phyloP scores from a whole-genome alignment of 495 filamentous ascomycete genomes.

The Penicillium silybi region DNA sequence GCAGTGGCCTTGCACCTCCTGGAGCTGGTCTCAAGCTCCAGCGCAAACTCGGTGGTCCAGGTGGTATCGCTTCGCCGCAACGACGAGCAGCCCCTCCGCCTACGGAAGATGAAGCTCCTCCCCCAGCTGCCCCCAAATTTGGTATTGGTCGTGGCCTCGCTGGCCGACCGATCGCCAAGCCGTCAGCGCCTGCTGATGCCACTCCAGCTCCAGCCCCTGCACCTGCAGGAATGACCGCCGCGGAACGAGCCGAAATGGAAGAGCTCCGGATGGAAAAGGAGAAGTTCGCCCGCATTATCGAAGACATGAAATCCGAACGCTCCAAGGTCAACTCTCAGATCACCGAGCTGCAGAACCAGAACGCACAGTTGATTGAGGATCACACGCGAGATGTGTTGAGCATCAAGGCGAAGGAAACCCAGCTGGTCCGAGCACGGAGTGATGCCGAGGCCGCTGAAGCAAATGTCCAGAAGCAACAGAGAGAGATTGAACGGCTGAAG shows the following conservation, averaged over 20 bases:
- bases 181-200: slow-evolving; percentile 46
- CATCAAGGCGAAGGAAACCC: slow-evolving; percentile 97
- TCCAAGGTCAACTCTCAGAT: slow-evolving; percentile 72
- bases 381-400: slow-evolving; percentile 92
- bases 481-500: slow-evolving; percentile 91
- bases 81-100: slow-evolving; percentile 51
- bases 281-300: slow-evolving; percentile 60
- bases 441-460: slow-evolving; percentile 88
- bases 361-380: slow-evolving; percentile 95
- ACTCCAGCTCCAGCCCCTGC: slow-evolving; percentile 36
- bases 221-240: slow-evolving; percentile 55
- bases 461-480: slow-evolving; percentile 71
- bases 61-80: slow-evolving; percentile 61
- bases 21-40: slow-evolving; percentile 65
- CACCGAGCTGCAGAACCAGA: slow-evolving; percentile 87
- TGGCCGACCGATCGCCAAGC: slow-evolving; percentile 81
- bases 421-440: slow-evolving; percentile 83
- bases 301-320: slow-evolving; percentile 74
- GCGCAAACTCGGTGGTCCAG: slow-evolving; percentile 60
- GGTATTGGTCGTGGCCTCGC: slow-evolving; percentile 75
- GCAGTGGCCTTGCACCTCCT: slow-evolving; percentile 49
- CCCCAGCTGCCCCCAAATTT: slow-evolving; percentile 59
- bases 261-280: slow-evolving; percentile 83
- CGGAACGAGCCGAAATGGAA: slow-evolving; percentile 84
- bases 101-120: slow-evolving; percentile 54